A percentile compares a stretch with the other conserved stretches of the same genome.
Conservation (phyloP, 352 stramenopile species). For the Pythium insidiosum region DNA sequence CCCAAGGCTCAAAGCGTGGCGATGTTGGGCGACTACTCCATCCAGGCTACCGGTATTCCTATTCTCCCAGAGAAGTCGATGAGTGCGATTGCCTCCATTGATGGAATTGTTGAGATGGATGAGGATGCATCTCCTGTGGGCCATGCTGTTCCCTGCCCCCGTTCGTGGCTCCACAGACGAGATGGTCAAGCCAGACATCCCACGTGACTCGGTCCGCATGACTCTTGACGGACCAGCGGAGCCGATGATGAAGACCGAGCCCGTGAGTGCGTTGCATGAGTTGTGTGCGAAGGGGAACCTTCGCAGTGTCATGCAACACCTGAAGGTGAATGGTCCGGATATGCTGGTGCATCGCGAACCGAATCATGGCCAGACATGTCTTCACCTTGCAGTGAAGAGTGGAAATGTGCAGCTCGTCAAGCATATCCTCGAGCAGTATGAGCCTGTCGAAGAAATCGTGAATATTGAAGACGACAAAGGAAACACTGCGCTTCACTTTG, state of each 20-base stretch:
- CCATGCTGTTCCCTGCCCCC: constrained; percentile 26
- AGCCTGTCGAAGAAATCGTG: constrained; percentile 69
- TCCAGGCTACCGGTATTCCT: constrained; percentile 41
- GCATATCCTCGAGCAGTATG: constrained; percentile 76
- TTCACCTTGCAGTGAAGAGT: constrained; percentile 79
- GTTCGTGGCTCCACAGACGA: constrained; percentile 5
- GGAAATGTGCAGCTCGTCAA: constrained; percentile 78
- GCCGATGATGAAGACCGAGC: constrained; percentile 69
- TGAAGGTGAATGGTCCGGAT: constrained; percentile 64
- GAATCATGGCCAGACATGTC: constrained; percentile 77
- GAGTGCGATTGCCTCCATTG: constrained; percentile 39
- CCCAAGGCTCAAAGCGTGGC: constrained; percentile 50
- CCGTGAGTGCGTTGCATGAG: constrained; percentile 73
- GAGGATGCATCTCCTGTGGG: constrained; percentile 22
- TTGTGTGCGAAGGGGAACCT: constrained; percentile 76
- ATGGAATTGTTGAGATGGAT: constrained; percentile 23
- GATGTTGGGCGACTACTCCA: constrained; percentile 70
- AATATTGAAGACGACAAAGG: constrained; percentile 85
- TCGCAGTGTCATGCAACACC: constrained; percentile 65
- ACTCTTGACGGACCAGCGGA: constrained; percentile 58
- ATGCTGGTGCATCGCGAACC: constrained; percentile 60
- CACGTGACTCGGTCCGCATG: constrained; percentile 57
- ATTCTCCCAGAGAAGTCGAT: constrained; percentile 49
- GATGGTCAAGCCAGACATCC: constrained; percentile 18
- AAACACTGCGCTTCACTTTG: constrained; percentile 83